Conservation (phyloP, 2,329 filamentous ascomycete genomes). For the Onygena corvina region DNA sequence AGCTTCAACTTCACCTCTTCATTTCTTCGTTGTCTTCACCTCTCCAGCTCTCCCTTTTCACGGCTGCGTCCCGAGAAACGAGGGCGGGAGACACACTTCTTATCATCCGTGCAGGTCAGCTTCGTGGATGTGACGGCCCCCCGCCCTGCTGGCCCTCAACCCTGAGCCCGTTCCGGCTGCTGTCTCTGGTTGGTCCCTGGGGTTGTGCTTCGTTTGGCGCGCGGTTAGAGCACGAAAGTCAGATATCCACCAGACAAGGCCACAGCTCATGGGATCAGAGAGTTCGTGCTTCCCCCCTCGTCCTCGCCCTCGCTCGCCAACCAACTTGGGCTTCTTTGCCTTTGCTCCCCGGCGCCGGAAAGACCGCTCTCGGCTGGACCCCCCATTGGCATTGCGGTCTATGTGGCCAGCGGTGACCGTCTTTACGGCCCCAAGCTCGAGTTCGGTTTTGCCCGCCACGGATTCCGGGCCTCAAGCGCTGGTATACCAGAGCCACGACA, state of each 20-base stretch:
- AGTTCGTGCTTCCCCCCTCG: background rate
- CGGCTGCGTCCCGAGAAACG: no score
- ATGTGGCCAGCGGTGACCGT: no score
- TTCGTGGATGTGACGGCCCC: background rate
- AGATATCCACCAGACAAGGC: constrained; percentile 4
- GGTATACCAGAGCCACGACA: constrained; percentile 6
- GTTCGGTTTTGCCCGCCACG: background rate
- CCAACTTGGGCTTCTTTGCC: no score
- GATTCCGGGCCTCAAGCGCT: background rate
- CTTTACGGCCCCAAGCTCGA: no score
- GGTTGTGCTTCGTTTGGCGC: background rate
- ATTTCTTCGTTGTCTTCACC: no score
- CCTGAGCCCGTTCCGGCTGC: background rate
- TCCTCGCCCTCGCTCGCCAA: no score
- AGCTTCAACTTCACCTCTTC: no score
- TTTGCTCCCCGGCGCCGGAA: no score
- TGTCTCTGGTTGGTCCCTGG: background rate
- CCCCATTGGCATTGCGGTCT: no score
- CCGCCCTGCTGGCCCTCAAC: background rate
- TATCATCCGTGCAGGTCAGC: no score
- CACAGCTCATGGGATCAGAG: background rate
- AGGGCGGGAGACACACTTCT: no score
- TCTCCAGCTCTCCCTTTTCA: background rate
- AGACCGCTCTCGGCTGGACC: no score
- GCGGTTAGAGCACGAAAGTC: constrained; percentile 7